Percentiles rank a stretch among this genome's conserved stretches.
Evolutionary conservation across 2,329 filamentous ascomycete species (phyloP).

Genomic region (Aspergillus felis): DNA sequence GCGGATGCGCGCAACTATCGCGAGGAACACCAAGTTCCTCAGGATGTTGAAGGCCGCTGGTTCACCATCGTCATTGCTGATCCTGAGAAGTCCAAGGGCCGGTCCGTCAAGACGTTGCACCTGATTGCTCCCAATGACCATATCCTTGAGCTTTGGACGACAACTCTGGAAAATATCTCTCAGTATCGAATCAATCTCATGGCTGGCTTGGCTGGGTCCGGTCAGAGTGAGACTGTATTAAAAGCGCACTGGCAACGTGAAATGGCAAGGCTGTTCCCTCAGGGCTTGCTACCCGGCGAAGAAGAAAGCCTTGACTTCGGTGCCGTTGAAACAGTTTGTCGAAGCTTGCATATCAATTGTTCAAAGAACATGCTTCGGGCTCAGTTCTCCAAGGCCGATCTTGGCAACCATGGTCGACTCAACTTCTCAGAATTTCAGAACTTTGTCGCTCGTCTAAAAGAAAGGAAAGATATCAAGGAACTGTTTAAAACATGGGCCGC

Average conservation of each 20-base stretch:
- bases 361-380: conserved; percentile 67
- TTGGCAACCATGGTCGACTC: conserved; percentile 60
- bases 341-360: conserved; percentile 87
- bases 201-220: conserved; percentile 73
- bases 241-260: conserved; percentile 81
- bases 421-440: conserved; percentile 77
- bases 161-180: conserved; percentile 76
- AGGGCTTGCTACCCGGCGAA: conserved; percentile 42
- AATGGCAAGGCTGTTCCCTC: conserved; percentile 65
- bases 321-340: conserved; percentile 79
- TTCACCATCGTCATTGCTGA: conserved; percentile 87
- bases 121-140: conserved; percentile 73
- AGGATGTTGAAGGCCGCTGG: conserved; percentile 67
- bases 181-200: conserved; percentile 86
- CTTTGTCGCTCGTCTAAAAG: conserved; percentile 79
- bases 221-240: conserved; percentile 75
- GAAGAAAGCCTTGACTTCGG: conserved; percentile 71
- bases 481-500: conserved; percentile 64
- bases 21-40: conserved; percentile 71
- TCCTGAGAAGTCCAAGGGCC: conserved; percentile 70
- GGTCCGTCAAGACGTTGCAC: conserved; percentile 73
- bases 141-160: conserved; percentile 74
- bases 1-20: conserved; percentile 84
- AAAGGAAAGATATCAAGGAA: conserved; percentile 72
- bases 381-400: conserved; percentile 71